A percentile compares a stretch with the other conserved stretches of the same genome.
Evolutionary conservation across 495 filamentous ascomycete genomes (phyloP).

Genomic region (Xylaria bambusicola): DNA sequence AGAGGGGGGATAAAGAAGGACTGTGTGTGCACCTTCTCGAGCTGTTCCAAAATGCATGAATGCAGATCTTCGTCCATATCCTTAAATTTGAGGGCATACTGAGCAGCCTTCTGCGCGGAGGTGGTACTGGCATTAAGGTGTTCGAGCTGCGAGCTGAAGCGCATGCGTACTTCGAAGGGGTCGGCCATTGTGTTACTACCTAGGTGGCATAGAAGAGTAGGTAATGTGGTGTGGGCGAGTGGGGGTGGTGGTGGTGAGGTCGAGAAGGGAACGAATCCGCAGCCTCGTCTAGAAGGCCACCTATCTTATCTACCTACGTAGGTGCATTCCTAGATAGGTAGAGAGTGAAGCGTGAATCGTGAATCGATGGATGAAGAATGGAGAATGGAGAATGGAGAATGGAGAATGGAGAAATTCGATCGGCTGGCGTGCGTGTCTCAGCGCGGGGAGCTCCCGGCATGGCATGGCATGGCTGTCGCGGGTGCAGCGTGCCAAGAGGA

Average conservation of each 20-base stretch:
- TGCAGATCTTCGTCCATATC: conserved; percentile 97
- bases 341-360: neutral
- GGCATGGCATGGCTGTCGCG: too few species aligned
- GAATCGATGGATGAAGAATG: neutral
- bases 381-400: neutral
- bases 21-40: conserved; percentile 66
- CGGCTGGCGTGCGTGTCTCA: too few species aligned
- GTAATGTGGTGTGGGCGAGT: neutral
- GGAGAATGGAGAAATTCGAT: conserved; percentile 4
- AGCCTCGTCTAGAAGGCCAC: neutral
- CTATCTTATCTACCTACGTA: too few species aligned
- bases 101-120: conserved; percentile 87
- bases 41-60: conserved; percentile 92
- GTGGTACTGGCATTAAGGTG: conserved; percentile 86
- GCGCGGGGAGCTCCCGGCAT: conserved; percentile 13
- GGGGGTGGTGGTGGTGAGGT: neutral
- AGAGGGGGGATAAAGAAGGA: too few species aligned
- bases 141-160: conserved; percentile 85
- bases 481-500: too few species aligned
- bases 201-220: neutral
- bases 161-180: conserved; percentile 97
- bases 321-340: too few species aligned
- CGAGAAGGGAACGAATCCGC: neutral
- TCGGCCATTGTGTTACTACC: conserved; percentile 78
- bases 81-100: conserved; percentile 88